Percentiles rank a stretch among this genome's conserved stretches.
These are phyloP conservation scores for Kurtzmaniella cleridarum DNA, from an alignment of 805 yeast genomes.

Conservation along the genomic window DNA sequence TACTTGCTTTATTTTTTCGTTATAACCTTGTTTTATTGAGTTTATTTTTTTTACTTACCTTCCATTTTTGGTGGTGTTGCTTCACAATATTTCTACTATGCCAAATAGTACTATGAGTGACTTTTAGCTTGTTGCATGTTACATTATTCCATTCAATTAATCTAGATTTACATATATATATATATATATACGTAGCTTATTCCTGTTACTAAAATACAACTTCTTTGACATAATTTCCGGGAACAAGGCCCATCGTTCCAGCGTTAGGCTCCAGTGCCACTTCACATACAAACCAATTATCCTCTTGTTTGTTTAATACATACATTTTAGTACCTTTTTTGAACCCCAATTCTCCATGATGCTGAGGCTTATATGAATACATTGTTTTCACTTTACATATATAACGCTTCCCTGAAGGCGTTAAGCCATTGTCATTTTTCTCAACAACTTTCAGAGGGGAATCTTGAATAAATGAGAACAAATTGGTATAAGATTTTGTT, in stretches of 20 bases:
- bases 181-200: too few relatives aligned
- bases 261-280: conserved; percentile 18
- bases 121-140: too few relatives aligned
- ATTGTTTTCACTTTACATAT: conserved; percentile 33
- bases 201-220: conserved; percentile 11
- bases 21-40: too few relatives aligned
- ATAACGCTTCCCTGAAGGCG: conserved; percentile 29
- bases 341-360: conserved; percentile 36
- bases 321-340: conserved; percentile 38
- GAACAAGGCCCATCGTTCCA: conserved; percentile 38
- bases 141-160: too few relatives aligned
- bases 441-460: conserved; percentile 1
- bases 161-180: too few relatives aligned
- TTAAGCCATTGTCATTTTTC: conserved; percentile 10
- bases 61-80: too few relatives aligned
- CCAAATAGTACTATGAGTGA: too few relatives aligned
- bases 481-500: conserved; percentile 27
- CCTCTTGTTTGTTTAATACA: conserved; percentile 38
- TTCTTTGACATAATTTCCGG: conserved; percentile 38
- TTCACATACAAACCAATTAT: conserved; percentile 41
- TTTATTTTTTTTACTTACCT: too few relatives aligned
- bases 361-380: conserved; percentile 36
- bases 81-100: too few relatives aligned
- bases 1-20: too few relatives aligned
- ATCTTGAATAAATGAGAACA: conserved; percentile 20